Conservation (phyloP, 495 filamentous ascomycete species). For the Aspergillus sclerotioniger region DNA sequence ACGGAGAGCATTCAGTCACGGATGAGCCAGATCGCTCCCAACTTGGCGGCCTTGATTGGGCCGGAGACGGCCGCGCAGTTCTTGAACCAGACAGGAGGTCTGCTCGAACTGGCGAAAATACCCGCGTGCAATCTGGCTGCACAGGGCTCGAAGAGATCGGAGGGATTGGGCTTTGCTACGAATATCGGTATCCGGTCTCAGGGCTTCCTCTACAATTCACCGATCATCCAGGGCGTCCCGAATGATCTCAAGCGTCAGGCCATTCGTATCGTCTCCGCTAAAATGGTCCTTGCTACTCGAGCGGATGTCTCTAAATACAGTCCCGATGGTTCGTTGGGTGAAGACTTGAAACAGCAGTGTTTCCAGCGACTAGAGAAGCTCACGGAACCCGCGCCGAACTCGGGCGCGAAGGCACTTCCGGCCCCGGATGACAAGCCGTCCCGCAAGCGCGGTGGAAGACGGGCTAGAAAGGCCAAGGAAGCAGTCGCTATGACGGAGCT, state of each 20-base stretch:
- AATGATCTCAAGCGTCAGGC: slow-evolving; percentile 88
- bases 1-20: slow-evolving; percentile 96
- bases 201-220: slow-evolving; percentile 90
- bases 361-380: slow-evolving; percentile 89
- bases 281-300: slow-evolving; percentile 86
- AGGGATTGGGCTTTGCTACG: slow-evolving; percentile 83
- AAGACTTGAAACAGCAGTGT: slow-evolving; percentile 79
- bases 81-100: slow-evolving; percentile 86
- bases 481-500: slow-evolving; percentile 96
- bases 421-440: slow-evolving; percentile 95
- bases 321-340: slow-evolving; percentile 78
- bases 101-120: slow-evolving; percentile 84
- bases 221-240: slow-evolving; percentile 78
- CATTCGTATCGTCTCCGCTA: slow-evolving; percentile 91
- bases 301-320: slow-evolving; percentile 83
- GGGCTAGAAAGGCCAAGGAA: slow-evolving; percentile 94
- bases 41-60: slow-evolving; percentile 88
- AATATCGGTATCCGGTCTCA: slow-evolving; percentile 91
- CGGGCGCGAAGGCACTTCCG: slow-evolving; percentile 81
- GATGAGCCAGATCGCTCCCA: slow-evolving; percentile 94
- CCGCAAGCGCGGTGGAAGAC: slow-evolving; percentile 86
- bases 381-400: slow-evolving; percentile 89
- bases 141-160: slow-evolving; percentile 82
- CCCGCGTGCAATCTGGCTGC: slow-evolving; percentile 90
- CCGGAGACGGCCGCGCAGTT: slow-evolving; percentile 95